Evolutionary conservation across 2,329 filamentous ascomycete species (phyloP), one percentile per base, ranked within the genome.

Genomic region (Nothomitra cinnamomea): DNA sequence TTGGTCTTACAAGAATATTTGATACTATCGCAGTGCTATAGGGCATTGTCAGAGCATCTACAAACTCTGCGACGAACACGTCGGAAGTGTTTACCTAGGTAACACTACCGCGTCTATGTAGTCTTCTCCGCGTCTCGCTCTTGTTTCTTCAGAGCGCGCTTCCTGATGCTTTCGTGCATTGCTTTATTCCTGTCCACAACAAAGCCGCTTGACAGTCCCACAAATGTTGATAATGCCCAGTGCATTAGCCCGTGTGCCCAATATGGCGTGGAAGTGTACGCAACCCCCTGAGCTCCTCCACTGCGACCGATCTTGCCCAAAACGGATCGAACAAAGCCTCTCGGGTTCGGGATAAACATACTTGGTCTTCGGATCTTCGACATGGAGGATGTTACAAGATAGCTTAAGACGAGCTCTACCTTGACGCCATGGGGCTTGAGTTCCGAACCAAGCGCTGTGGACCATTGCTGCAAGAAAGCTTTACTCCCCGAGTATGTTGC

Each of bases 401-500:
- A 94, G 61, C 85, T 88, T 60, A 96, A 78, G 25, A 94, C 83
- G 50, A 96, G 79, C 68, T 96, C 82, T n/a, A 95, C 88, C 58
- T 87, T 83, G 41, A 98, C 80, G 55, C 87, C 85, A 61, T 85
- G 76, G 1, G 82, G 79, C 58, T 83, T 79, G 28, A 98, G 77
- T 69, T 98, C 92, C 13, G 83, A 78, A 1, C 83, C 85, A 13
- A 98, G 77, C 10, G 92, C 82, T 4, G 81, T 84, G 59, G 85
- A 95, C 92, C 92, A 98, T 64, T 94, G 83, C 70, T 96, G 90
- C 50, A 98, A 76, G 77, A 98, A 98, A 1, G 92, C 90, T 72
- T 98, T 98, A 78, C 85, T 92, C 59, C 92, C 92, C 45, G 87
- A 94, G 75, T 98, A 98, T 2, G 92, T 96, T 12, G 92, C 92